Evolutionary conservation across 2,329 filamentous ascomycete species (phyloP).

Genomic region (Microdochium trichocladiopsis): DNA sequence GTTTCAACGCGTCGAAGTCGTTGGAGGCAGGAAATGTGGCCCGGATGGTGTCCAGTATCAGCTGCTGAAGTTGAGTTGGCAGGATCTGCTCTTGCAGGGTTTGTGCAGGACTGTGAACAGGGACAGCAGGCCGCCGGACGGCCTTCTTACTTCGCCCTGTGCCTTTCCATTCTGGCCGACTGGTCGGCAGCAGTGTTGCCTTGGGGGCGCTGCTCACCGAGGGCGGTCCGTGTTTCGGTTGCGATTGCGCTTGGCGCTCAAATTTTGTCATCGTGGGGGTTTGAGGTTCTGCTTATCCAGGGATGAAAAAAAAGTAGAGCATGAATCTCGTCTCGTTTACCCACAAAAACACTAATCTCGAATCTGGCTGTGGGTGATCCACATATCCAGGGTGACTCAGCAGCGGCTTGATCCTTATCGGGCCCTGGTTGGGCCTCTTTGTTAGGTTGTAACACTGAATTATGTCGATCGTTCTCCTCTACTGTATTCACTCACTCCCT

Average conservation of each 20-base stretch:
- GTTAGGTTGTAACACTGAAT: too few relatives aligned
- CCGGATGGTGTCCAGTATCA: constrained; percentile 8
- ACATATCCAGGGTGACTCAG: background rate
- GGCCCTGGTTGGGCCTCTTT: too few relatives aligned
- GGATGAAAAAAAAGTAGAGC: background rate
- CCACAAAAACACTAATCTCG: background rate
- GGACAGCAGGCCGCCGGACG: background rate
- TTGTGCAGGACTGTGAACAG: constrained; percentile 2
- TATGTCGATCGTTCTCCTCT: too few relatives aligned
- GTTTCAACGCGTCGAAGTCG: constrained; percentile 8
- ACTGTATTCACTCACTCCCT: too few relatives aligned
- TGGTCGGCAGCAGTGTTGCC: constrained; percentile 5
- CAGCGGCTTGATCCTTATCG: too few relatives aligned
- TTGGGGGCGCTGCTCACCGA: constrained; percentile 8
- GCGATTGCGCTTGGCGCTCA: constrained; percentile 8
- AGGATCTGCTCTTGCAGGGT: constrained; percentile 6
- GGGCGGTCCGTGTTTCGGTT: constrained; percentile 8
- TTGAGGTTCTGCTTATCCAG: background rate
- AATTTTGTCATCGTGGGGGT: constrained; percentile 6
- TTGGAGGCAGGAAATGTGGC: constrained; percentile 8
- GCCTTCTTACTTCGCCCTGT: constrained; percentile 5
- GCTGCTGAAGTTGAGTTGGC: constrained; percentile 7
- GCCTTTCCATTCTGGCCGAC: constrained; percentile 8
- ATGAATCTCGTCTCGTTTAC: too few relatives aligned
- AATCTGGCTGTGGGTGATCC: background rate